Evolutionary conservation across 2,329 filamentous ascomycete species (phyloP).

Genomic region (Colletotrichum limetticola): DNA sequence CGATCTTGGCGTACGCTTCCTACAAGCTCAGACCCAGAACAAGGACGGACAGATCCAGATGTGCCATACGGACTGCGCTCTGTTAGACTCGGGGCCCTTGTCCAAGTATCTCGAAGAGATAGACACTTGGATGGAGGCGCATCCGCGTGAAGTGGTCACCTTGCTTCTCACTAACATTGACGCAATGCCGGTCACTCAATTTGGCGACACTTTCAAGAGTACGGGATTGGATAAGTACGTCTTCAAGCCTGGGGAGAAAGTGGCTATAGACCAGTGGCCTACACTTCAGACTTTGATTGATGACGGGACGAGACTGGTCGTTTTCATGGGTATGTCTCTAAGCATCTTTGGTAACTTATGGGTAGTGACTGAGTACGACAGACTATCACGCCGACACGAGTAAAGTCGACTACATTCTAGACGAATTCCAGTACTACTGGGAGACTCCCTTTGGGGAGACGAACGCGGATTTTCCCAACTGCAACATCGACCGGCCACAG

Average conservation of each 20-base stretch:
- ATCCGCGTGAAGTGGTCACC: conserved; percentile 71
- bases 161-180: conserved; percentile 73
- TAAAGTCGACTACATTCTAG: conserved; percentile 70
- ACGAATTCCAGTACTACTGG: conserved; percentile 74
- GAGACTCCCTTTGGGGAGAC: conserved; percentile 78
- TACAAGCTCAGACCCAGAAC: conserved; percentile 72
- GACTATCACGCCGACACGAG: conserved; percentile 67
- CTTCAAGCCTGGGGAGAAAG: conserved; percentile 58
- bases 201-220: conserved; percentile 63
- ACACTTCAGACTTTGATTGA: conserved; percentile 75
- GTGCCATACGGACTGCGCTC: conserved; percentile 72
- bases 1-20: conserved; percentile 69
- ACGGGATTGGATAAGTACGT: conserved; percentile 67
- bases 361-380: conserved; percentile 41
- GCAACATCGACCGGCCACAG: conserved; percentile 71
- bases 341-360: not conserved
- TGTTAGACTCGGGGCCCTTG: conserved; percentile 69
- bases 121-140: conserved; percentile 68
- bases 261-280: conserved; percentile 70
- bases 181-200: conserved; percentile 63
- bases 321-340: conserved; percentile 71
- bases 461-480: conserved; percentile 69
- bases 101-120: conserved; percentile 65
- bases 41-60: conserved; percentile 63
- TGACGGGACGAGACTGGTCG: conserved; percentile 70